Base-by-base conservation (phyloP, 176 grass and related monocot genomes). In the Zizania latifolia region DNA sequence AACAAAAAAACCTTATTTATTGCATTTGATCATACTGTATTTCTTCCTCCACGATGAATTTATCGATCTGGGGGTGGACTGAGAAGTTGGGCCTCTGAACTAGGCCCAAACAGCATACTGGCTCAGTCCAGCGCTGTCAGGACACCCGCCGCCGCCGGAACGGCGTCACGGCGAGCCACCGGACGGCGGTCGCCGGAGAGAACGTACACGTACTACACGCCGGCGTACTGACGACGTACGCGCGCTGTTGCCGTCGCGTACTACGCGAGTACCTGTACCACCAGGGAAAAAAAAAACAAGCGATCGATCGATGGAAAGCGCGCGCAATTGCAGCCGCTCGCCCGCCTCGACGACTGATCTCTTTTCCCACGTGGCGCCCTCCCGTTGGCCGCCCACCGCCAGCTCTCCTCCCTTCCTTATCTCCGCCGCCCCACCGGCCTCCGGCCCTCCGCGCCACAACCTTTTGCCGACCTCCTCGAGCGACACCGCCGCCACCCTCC, bases 341-440 rank as follows among this genome's bases (percentile, higher is more conserved):
- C 65, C 55, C 35, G 72, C 62, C 68, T 38, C 71, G 41, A 22
- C 0, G 80, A 58, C 80, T 93, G 13, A 93, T 93, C 86, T 43
- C 16, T 65, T 36, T 39, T 31, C 57, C 80, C 26, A 81, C 84
- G 58, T 82, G 90, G 70, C 80, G 30, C 39, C 5, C 2, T 32
- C 15, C 41, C 14, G 74, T 62, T 86, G 8, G 90, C 8, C 11
- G 6, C 8, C 6, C 1, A 4, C 29, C 12, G 59, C 43, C 71
- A 39, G 48, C 45, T 76, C 79, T 40, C 67, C 85, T n/a, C 35
- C 29, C 72, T 70, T 80, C 84, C 87, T 81, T 70, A 79, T 89
- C 86, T 50, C 58, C 48, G 48, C 48, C 48, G 48, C 70, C 7
- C 35, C 21, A 4, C 22, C 6, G 3, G 6, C 51, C 10, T 29